Base-by-base conservation (phyloP, 2,329 filamentous ascomycete genomes). In the Talaromyces sp. region DNA sequence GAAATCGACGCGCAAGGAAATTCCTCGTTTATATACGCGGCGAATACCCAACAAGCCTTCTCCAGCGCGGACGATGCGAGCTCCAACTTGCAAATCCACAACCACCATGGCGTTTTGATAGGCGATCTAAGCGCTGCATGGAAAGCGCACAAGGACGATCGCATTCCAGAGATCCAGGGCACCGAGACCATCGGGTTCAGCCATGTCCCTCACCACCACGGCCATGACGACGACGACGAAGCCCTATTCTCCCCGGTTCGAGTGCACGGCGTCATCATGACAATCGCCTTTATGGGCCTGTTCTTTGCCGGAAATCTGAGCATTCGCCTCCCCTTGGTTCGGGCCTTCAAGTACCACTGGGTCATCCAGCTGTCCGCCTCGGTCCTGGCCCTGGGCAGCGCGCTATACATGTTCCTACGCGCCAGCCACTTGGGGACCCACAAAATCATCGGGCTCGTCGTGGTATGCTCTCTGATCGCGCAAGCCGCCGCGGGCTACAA, bases 21-120 rank as follows among this genome's bases (percentile, higher is more conserved):
- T 9, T 69, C 73, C 13, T 74, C 75, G 46, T 83, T 81, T 69
- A 80, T 86, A 56, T 87, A 80, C 66, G 85, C 82, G n/a, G 73
- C 81, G 26, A 85, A 84, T 0, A 80, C 81, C 6, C 66, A 69
- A n/a, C 78, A 78, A 50, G 65, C 70, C 14, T 63, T 72, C 11
- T 69, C 70, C 35, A 81, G 76, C 56, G 73, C 84, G 62, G 72
- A 73, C 32, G 59, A 66, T 2, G 3, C 26, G 4, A 71, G 72
- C 9, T 80, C 80, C 0, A 71, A 73, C 13, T 73, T 86, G 57
- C 79, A 80, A 66, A 78, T 80, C 35, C 85, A 87, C 68, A 69
- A 73, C 32, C 77, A 76, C 55, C 84, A 81, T 64, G 85, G 85
- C 54, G 41, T 43, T 32, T 19, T 62, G 21, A 54, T 55, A 19